A percentile compares a stretch with the other conserved stretches of the same genome.
These are phyloP conservation scores for Fonsecaea nubica DNA, from an alignment of 2,329 filamentous ascomycete genomes.

Conservation along the genomic window DNA sequence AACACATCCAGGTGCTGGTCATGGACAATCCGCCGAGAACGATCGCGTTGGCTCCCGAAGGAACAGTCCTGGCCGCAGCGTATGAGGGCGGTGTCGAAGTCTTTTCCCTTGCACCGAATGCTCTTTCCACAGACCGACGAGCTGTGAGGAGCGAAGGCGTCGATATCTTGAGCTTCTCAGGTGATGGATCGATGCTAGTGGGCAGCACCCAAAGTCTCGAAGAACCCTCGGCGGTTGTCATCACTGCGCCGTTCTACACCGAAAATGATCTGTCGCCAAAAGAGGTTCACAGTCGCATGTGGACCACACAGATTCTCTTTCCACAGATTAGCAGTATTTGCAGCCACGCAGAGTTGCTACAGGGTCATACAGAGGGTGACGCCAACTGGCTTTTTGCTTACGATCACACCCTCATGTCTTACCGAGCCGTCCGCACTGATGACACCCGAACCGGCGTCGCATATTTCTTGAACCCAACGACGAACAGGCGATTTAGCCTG, in stretches of 20 bases:
- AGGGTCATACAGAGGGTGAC: conserved; percentile 60
- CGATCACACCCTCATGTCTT: conserved; percentile 76
- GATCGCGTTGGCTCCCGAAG: conserved; percentile 80
- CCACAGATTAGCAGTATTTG: conserved; percentile 80
- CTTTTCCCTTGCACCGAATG: conserved; percentile 71
- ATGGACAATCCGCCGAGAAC: conserved; percentile 79
- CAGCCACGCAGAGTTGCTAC: conserved; percentile 74
- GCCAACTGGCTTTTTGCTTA: conserved; percentile 80
- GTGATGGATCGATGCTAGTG: conserved; percentile 77
- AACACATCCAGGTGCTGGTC: conserved; percentile 74
- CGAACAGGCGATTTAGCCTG: conserved; percentile 58
- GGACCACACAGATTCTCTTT: conserved; percentile 86
- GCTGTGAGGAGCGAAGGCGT: conserved; percentile 80
- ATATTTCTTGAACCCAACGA: conserved; percentile 74
- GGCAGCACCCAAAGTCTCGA: conserved; percentile 73
- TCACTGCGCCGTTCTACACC: conserved; percentile 81
- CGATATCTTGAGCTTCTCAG: conserved; percentile 76
- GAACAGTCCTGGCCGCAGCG: conserved; percentile 80
- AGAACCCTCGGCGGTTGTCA: conserved; percentile 73
- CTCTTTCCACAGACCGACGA: conserved; percentile 70
- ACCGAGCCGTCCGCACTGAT: conserved; percentile 76
- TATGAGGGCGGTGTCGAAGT: conserved; percentile 91
- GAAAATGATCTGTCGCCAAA: conserved; percentile 53
- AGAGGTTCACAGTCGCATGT: conserved; percentile 74
- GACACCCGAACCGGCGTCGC: conserved; percentile 77